These are phyloP conservation scores for Penicillium digitatum DNA, from an alignment of 2,329 filamentous ascomycete species.

Conservation along the genomic window DNA sequence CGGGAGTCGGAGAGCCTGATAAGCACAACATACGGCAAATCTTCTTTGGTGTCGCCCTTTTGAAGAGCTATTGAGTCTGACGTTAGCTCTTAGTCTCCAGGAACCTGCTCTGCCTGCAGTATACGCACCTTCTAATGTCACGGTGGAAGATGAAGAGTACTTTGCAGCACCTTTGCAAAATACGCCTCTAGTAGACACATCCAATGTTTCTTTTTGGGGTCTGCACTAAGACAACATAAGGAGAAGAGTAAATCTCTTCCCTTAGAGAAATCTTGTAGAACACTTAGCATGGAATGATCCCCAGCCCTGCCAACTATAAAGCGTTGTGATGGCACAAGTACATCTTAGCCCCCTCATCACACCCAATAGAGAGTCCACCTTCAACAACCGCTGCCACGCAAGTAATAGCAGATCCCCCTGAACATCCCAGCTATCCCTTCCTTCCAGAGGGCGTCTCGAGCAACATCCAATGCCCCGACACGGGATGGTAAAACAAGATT, in stretches of 20 bases:
- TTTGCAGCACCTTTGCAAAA: background rate
- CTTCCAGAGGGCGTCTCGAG: background rate
- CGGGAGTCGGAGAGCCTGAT: background rate
- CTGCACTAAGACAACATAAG: background rate
- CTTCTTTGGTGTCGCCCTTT: background rate
- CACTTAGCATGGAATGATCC: background rate
- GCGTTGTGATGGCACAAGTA: constrained; percentile 5
- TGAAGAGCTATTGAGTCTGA: background rate
- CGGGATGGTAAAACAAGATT: background rate
- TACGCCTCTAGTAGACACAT: background rate
- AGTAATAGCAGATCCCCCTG: constrained; percentile 9
- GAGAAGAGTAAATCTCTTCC: background rate
- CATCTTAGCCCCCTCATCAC: constrained; percentile 24
- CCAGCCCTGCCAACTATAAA: background rate
- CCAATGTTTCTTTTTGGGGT: background rate
- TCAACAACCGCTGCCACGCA: constrained; percentile 5
- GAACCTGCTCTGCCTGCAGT: background rate
- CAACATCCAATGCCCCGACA: background rate
- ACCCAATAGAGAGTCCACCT: constrained; percentile 10
- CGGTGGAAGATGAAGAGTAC: background rate
- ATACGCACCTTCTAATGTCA: background rate
- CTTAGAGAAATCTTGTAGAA: background rate
- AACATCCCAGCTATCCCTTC: constrained; percentile 12
- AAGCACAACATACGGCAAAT: background rate
- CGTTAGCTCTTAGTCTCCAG: background rate